Conservation (phyloP, 768 basidiomycete species). For the Macrocybe gigantea region DNA sequence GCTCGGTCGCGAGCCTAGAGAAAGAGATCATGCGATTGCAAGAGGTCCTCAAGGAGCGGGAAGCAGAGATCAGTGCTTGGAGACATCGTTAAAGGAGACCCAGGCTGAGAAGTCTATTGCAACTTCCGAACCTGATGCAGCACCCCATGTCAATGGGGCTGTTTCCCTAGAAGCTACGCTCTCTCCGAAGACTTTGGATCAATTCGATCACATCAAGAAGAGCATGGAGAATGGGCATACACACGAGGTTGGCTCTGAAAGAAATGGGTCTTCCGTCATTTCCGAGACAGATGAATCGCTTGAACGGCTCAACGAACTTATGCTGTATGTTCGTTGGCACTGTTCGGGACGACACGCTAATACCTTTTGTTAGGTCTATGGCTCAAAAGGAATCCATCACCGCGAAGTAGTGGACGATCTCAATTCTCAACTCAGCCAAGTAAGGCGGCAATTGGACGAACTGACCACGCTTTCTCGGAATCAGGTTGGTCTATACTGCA, state of each 20-base stretch:
- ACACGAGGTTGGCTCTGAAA: slow-evolving; percentile 29
- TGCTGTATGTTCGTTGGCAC: slow-evolving; percentile 58
- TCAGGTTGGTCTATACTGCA: slow-evolving; percentile 49
- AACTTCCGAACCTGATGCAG: slow-evolving; percentile 16
- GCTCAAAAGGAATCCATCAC: slow-evolving; percentile 94
- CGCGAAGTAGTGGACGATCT: slow-evolving; percentile 73
- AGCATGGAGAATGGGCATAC: slow-evolving; percentile 48
- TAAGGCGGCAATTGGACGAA: slow-evolving; percentile 78
- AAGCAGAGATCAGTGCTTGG: slow-evolving; percentile 83
- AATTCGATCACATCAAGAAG: slow-evolving; percentile 69
- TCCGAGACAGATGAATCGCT: slow-evolving; percentile 67
- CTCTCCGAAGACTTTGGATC: slow-evolving; percentile 67
- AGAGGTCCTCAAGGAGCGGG: slow-evolving; percentile 85
- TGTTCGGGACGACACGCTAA: background rate
- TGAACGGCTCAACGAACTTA: slow-evolving; percentile 82
- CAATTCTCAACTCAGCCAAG: slow-evolving; percentile 57
- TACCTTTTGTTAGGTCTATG: slow-evolving; percentile 67
- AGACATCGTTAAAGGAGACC: slow-evolving; percentile 42
- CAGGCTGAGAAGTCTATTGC: slow-evolving; percentile 18
- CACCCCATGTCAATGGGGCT: slow-evolving; percentile 5
- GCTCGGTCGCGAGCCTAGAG: slow-evolving; percentile 82
- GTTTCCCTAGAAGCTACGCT: slow-evolving; percentile 17
- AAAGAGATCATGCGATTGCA: slow-evolving; percentile 95
- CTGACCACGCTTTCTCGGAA: slow-evolving; percentile 76
- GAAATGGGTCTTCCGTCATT: slow-evolving; percentile 26